Percentiles rank a stretch among this genome's conserved stretches.
These are phyloP conservation scores for Lachnellula subtilissima DNA, from an alignment of 2,329 filamentous ascomycete species.

Conservation along the genomic window DNA sequence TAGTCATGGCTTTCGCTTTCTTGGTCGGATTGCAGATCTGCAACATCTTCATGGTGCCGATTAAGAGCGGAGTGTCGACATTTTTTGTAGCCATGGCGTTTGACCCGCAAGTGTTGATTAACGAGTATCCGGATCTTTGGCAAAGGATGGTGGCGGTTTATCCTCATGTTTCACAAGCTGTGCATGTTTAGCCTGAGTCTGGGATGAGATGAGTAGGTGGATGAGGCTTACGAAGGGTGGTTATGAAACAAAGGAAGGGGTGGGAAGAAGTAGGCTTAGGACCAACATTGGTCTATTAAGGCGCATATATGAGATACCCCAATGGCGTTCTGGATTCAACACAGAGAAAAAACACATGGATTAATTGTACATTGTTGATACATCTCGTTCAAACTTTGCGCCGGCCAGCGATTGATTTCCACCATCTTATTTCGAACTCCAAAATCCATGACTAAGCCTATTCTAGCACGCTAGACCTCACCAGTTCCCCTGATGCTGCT, in stretches of 20 bases:
- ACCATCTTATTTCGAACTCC: too few relatives aligned
- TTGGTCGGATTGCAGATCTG: conserved; percentile 86
- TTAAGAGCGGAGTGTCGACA: conserved; percentile 84
- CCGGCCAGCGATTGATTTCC: too few relatives aligned
- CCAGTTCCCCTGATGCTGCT: too few relatives aligned
- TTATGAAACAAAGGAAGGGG: background rate
- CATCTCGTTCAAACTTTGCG: too few relatives aligned
- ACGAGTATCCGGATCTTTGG: conserved; percentile 79
- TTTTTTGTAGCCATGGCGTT: conserved; percentile 77
- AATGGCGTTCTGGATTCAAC: background rate
- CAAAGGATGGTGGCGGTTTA: conserved; percentile 74
- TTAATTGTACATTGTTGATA: too few relatives aligned
- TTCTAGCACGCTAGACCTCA: too few relatives aligned
- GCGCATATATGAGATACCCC: background rate
- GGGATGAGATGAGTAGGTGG: background rate
- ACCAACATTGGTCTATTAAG: background rate
- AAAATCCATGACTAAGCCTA: too few relatives aligned
- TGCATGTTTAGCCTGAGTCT: conserved; percentile 20
- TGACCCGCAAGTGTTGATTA: conserved; percentile 69
- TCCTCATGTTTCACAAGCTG: conserved; percentile 71
- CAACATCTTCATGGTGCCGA: conserved; percentile 82
- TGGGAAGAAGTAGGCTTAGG: background rate
- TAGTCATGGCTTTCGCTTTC: conserved; percentile 81
- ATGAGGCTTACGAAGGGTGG: too few relatives aligned
- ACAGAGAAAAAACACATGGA: background rate